Base-by-base conservation (phyloP, 139 green algal species). In the Tetraselmis striata region DNA sequence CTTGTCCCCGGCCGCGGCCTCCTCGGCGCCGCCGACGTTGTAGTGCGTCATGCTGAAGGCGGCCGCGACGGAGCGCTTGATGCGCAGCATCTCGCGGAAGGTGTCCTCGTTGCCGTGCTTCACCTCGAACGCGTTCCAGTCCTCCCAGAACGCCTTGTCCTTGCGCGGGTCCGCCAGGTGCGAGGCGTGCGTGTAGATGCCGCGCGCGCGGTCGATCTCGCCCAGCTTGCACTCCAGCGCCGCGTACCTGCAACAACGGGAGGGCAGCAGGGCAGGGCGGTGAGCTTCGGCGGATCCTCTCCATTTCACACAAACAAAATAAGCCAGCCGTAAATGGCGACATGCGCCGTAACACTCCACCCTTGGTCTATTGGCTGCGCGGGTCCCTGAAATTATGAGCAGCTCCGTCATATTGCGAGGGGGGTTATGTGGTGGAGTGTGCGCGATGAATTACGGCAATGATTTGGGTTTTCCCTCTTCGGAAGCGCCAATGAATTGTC, bases 71-170 rank as follows among this genome's bases (percentile, higher is more conserved):
- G 84, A 95, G 78, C 96, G 88, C 88, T 97, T 97, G 84, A 99
- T 97, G 31, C 97, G 92, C 86, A 98, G 91, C 97, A 99, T 99
- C 85, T 99, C 97, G 30, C 94, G 88, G 89, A 97, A 98, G 5
- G 97, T 99, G 88, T 99, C 95, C 87, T 98, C 95, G 80, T 98
- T 97, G 83, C 95, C 95, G 82, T 97, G 90, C 76, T 85, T 82
- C 28, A 96, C 92, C 91, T 99, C 95, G 84, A 99, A 99, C 0
- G 88, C 83, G 84, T 98, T 96, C 97, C 97, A 99, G 59, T 94
- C 90, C 0, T 88, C 84, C 97, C 97, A 99, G 88, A 97, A 99
- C 32, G 59, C 86, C 2, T 81, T 30, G 58, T 92, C 88, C 24
- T 25, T 29, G 76, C 28, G 23, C 2, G 87, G 90, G 75, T 93